phyloP scores from a whole-genome alignment of 1,284 basidiomycete species.

The Marasmius tenuissimus region DNA sequence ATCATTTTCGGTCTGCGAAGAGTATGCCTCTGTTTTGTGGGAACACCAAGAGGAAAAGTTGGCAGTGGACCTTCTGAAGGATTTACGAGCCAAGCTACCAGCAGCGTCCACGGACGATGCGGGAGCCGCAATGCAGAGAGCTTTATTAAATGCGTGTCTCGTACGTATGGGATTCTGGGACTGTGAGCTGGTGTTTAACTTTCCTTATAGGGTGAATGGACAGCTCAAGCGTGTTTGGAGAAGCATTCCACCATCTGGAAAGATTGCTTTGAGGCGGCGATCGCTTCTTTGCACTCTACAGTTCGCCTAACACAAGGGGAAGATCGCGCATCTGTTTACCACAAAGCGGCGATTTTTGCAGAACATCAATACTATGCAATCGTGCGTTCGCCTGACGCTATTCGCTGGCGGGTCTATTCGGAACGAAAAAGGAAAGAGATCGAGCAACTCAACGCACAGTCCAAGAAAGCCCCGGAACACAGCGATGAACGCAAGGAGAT shows the following conservation, averaged over 20 bases:
- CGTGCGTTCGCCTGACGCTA: constrained; percentile 69
- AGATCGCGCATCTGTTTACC: constrained; percentile 67
- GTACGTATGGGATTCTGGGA: constrained; percentile 38
- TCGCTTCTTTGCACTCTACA: constrained; percentile 36
- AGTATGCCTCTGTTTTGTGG: constrained; percentile 93
- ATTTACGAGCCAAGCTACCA: constrained; percentile 34
- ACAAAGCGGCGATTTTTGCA: constrained; percentile 86
- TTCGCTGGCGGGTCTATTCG: constrained; percentile 72
- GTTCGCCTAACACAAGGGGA: constrained; percentile 16
- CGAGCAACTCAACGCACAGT: constrained; percentile 43
- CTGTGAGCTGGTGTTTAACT: constrained; percentile 1
- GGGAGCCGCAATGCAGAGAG: constrained; percentile 31
- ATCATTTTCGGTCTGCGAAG: constrained; percentile 61
- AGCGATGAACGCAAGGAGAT: constrained; percentile 27
- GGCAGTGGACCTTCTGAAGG: constrained; percentile 76
- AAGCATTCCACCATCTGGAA: constrained; percentile 76
- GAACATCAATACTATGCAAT: constrained; percentile 82
- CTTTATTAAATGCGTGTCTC: constrained; percentile 58
- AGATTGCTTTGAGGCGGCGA: constrained; percentile 71
- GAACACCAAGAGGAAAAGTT: constrained; percentile 80
- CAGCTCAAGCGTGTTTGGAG: constrained; percentile 81
- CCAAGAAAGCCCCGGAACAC: constrained; percentile 22
- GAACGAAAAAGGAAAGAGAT: constrained; percentile 72
- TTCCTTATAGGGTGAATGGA: constrained; percentile 79
- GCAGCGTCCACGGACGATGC: neutral